These are phyloP conservation scores for Candida railenensis DNA, from an alignment of 805 yeast species.

Conservation along the genomic window DNA sequence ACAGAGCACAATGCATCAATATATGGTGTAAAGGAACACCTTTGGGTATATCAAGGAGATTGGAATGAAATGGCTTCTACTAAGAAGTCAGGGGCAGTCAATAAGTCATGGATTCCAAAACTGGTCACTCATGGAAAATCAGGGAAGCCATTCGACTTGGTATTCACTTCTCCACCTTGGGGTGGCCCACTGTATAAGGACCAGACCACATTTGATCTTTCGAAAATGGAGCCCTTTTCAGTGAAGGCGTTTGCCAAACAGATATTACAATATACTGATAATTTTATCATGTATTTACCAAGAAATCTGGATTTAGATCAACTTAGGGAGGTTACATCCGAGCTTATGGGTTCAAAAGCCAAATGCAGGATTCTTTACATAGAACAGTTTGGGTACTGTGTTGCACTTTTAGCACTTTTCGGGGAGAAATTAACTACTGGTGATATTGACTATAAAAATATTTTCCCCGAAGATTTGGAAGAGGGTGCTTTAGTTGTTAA, in stretches of 20 bases:
- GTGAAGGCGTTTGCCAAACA: slow-evolving; percentile 45
- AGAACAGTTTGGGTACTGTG: slow-evolving; percentile 39
- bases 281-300: slow-evolving; percentile 64
- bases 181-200: slow-evolving; percentile 68
- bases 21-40: slow-evolving; percentile 55
- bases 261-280: slow-evolving; percentile 38
- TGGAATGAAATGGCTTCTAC: slow-evolving; percentile 35
- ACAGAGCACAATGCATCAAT: slow-evolving; percentile 63
- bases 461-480: slow-evolving; percentile 5
- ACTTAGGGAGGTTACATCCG: slow-evolving; percentile 44
- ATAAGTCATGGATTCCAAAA: slow-evolving; percentile 33
- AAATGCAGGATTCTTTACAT: slow-evolving; percentile 47
- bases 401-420: slow-evolving; percentile 62
- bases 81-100: slow-evolving; percentile 9
- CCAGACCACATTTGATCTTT: slow-evolving; percentile 46
- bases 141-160: slow-evolving; percentile 43
- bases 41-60: slow-evolving; percentile 51
- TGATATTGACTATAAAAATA: slow-evolving; percentile 9
- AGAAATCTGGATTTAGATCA: slow-evolving; percentile 56
- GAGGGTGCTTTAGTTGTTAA: slow-evolving; percentile 2
- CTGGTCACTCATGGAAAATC: slow-evolving; percentile 7
- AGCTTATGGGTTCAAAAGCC: slow-evolving; percentile 43
- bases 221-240: slow-evolving; percentile 45
- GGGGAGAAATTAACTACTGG: slow-evolving; percentile 32
- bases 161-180: slow-evolving; percentile 87